Evolutionary conservation across 73 alveolate species (phyloP).

Genomic region (Paramecium primaurelia): DNA sequence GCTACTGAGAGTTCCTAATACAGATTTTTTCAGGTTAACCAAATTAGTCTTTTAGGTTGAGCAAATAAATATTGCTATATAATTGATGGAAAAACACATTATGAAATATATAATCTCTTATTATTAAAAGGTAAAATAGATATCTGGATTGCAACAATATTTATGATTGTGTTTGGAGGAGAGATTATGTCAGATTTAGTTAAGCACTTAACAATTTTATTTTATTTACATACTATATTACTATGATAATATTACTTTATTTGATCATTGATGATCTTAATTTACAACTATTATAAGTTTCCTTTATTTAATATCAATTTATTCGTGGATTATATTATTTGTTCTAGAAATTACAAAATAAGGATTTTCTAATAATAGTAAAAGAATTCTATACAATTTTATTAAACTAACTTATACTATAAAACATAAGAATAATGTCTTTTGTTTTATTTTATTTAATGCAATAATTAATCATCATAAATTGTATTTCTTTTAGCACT

Average conservation of each 20-base stretch:
- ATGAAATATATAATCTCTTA: not conserved
- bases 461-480: constrained; percentile 32
- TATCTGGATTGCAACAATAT: not conserved
- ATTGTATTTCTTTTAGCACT: constrained; percentile 57
- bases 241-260: no score
- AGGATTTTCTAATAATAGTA: not conserved
- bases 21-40: not conserved
- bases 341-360: not conserved
- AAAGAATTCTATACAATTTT: not conserved
- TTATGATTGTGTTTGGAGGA: not conserved
- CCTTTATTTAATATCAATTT: not conserved
- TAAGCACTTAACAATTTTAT: not conserved
- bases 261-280: not conserved
- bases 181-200: not conserved
- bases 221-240: not conserved
- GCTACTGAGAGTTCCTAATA: not conserved
- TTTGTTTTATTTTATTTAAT: constrained; percentile 9
- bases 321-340: not conserved
- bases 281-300: no score
- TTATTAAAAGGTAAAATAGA: not conserved
- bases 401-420: not conserved
- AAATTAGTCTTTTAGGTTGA: not conserved
- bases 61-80: not conserved
- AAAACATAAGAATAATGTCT: not conserved
- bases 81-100: not conserved